Evolutionary conservation across 164 flowering plant species (phyloP).

Genomic region (Berberis thunbergii): DNA sequence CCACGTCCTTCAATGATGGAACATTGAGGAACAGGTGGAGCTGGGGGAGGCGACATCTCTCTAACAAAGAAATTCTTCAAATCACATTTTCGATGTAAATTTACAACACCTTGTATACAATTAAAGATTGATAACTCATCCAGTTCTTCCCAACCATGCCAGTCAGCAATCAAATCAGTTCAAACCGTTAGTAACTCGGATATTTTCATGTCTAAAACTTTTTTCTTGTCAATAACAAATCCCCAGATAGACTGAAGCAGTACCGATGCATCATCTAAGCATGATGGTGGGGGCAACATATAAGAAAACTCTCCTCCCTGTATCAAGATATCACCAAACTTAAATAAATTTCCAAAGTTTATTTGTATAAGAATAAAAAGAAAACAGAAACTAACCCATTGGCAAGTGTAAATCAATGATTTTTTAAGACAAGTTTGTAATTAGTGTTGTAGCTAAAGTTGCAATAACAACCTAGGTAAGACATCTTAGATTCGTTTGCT

Average conservation of each 20-base stretch:
- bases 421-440: too few relatives aligned
- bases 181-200: slow-evolving; percentile 49
- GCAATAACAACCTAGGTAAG: too few relatives aligned
- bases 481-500: too few relatives aligned
- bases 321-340: not conserved
- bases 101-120: slow-evolving; percentile 48
- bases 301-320: slow-evolving; percentile 34
- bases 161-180: slow-evolving; percentile 61
- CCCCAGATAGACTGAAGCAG: slow-evolving; percentile 44
- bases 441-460: too few relatives aligned
- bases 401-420: too few relatives aligned
- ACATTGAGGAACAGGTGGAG: slow-evolving; percentile 53
- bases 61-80: slow-evolving; percentile 37
- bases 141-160: slow-evolving; percentile 83
- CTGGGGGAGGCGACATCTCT: slow-evolving; percentile 48
- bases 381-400: not conserved
- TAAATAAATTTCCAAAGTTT: not conserved
- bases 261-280: slow-evolving; percentile 50
- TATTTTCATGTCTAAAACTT: slow-evolving; percentile 37
- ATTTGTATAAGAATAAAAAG: not conserved
- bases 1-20: slow-evolving; percentile 59
- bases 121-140: slow-evolving; percentile 57
- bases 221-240: slow-evolving; percentile 25
- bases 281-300: slow-evolving; percentile 32
- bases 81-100: slow-evolving; percentile 31